Base-by-base conservation (phyloP, 306 rosid genomes). In the Echinosophora koreensis region DNA sequence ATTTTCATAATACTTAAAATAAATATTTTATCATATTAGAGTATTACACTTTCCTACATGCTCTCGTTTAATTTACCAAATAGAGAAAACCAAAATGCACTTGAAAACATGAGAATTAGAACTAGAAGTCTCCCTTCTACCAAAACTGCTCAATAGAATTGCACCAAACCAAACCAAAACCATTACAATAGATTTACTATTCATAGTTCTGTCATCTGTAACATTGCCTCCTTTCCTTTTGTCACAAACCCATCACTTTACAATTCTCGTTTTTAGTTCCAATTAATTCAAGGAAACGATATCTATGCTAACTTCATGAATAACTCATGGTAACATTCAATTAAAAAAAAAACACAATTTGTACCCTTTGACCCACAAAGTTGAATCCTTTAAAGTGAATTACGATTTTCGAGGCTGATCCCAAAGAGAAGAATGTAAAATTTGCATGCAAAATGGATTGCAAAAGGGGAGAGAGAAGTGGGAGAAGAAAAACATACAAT, bases 401-500 rank as follows among this genome's bases (percentile, higher is more conserved):
- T 15, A 15, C 12, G 63, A 69, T 47, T 52, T 39, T 39, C 28
- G 56, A 66, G 17, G 71, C 9, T 56, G 69, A 66, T 15, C 11
- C 16, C 10, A 0, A 2, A 37, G 30, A 14, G 12, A 66, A 46
- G 27, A 68, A 69, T 12, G 51, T 46, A 27, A 71, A 56, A 12
- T 10, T 6, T 4, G 57, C 22, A 47, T 46, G 73, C 42, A 67
- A 4, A 61, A 49, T 7, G 16, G 8, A 2, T 1, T 16, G 10
- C 0, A 8, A 63, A 18, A 74, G n/a, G 35, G 6, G 7, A 15
- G 39, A 39, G 9, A 12, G 17, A 63, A 62, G 27, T 12, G 52
- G 28, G 13, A 28, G 50, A 8, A 2, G 14, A 28, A 16, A 17
- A 4, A 78, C 83, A 30, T 90, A 95, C 99, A 87, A 37, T 69